Evolutionary conservation across 164 flowering plant species (phyloP).

Genomic region (Berberis thunbergii): DNA sequence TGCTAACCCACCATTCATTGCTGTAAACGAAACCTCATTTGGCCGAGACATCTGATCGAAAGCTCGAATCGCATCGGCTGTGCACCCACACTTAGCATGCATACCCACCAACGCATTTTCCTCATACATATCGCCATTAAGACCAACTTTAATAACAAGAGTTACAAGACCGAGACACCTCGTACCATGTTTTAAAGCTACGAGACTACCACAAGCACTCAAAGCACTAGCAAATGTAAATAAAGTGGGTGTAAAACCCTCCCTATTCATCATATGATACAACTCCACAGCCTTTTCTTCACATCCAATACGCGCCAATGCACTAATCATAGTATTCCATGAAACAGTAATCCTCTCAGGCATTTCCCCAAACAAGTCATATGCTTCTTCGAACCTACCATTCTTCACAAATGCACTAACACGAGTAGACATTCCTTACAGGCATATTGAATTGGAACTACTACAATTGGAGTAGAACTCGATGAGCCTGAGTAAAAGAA

Average conservation of each 20-base stretch:
- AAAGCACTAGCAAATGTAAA: constrained; percentile 73
- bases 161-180: constrained; percentile 32
- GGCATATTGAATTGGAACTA: constrained; percentile 27
- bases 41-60: constrained; percentile 43
- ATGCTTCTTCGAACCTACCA: constrained; percentile 28
- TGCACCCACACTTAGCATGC: constrained; percentile 60
- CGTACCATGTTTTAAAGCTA: constrained; percentile 37
- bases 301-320: constrained; percentile 32
- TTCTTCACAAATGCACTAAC: constrained; percentile 34
- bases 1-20: constrained; percentile 60
- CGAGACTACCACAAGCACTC: constrained; percentile 51
- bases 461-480: constrained; percentile 51
- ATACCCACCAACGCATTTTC: constrained; percentile 61
- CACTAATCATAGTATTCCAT: constrained; percentile 57
- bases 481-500: constrained; percentile 53
- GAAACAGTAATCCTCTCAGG: constrained; percentile 59
- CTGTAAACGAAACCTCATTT: constrained; percentile 74
- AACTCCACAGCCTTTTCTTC: constrained; percentile 35
- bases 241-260: constrained; percentile 45
- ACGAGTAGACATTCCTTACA: constrained; percentile 39
- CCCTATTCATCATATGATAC: constrained; percentile 40
- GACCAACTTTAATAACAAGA: constrained; percentile 50
- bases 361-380: constrained; percentile 47
- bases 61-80: constrained; percentile 37
- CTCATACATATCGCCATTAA: constrained; percentile 54